Evolutionary conservation across 1,139 yeast genomes (phyloP).

Genomic region (Debaryomycetaceae sp.): DNA sequence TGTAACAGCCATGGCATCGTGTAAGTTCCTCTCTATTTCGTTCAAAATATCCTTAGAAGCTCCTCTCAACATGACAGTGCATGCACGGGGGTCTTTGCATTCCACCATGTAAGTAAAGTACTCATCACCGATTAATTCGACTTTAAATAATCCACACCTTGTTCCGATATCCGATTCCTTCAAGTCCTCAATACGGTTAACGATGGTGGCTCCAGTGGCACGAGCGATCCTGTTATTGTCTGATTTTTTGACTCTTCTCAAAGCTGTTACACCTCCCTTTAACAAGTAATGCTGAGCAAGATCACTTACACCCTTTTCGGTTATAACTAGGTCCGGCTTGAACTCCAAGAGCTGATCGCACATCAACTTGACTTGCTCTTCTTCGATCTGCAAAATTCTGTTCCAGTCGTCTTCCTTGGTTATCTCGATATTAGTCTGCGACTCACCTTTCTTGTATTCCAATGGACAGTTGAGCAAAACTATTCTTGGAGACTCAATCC

Average conservation of each 20-base stretch:
- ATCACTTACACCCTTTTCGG: constrained; percentile 98
- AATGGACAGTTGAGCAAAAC: constrained; percentile 92
- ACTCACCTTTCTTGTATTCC: constrained; percentile 98
- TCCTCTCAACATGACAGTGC: constrained; percentile 90
- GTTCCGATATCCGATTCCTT: constrained; percentile 88
- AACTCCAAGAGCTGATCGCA: constrained; percentile 83
- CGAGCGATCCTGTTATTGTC: constrained; percentile 97
- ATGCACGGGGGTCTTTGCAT: constrained; percentile 85
- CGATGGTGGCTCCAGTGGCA: constrained; percentile 97
- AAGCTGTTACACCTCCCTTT: constrained; percentile 89
- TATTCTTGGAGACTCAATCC: constrained; percentile 83
- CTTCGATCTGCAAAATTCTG: constrained; percentile 92
- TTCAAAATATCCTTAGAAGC: constrained; percentile 95
- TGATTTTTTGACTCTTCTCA: constrained; percentile 92
- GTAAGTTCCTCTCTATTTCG: constrained; percentile 94
- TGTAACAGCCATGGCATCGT: constrained; percentile 98
- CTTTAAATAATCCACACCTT: constrained; percentile 85
- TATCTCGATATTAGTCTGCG: constrained; percentile 96
- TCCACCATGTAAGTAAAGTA: constrained; percentile 84
- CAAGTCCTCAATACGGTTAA: constrained; percentile 91
- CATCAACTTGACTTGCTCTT: constrained; percentile 87
- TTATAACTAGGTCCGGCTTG: constrained; percentile 91
- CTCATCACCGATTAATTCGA: constrained; percentile 95
- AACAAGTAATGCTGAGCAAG: constrained; percentile 94
- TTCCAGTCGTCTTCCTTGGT: constrained; percentile 97